phyloP scores from a whole-genome alignment of 2,329 filamentous ascomycete species.

The Colletotrichum cordylinicola region DNA sequence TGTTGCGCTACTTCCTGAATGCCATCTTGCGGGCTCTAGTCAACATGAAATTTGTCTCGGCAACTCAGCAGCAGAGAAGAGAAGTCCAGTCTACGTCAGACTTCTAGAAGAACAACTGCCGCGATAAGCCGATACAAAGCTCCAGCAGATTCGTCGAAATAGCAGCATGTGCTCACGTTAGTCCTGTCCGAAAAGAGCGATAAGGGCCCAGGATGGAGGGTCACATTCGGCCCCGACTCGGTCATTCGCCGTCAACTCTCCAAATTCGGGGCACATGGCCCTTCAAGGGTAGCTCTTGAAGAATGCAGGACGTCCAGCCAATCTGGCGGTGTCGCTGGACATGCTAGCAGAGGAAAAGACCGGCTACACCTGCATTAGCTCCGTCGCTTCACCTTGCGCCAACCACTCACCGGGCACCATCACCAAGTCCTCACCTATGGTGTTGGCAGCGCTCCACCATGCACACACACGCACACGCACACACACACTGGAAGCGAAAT shows the following conservation, averaged over 20 bases:
- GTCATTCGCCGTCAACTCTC: not conserved
- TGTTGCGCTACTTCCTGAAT: not conserved
- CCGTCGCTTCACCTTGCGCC: not conserved
- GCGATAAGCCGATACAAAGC: not conserved
- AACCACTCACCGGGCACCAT: conserved; percentile 10
- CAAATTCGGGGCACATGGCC: conserved; percentile 6
- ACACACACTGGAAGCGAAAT: not conserved
- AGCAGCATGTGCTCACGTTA: conserved; percentile 8
- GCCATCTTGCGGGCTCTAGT: too few relatives aligned
- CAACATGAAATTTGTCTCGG: not conserved
- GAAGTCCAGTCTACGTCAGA: not conserved
- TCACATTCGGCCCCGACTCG: conserved; percentile 14
- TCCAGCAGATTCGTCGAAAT: not conserved
- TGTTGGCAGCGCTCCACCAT: not conserved
- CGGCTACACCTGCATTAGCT: conserved; percentile 21
- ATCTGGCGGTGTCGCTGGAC: not conserved
- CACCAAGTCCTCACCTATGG: conserved; percentile 3
- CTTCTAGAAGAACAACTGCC: not conserved
- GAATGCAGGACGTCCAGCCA: not conserved
- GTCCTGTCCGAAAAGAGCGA: not conserved
- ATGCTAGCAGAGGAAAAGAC: not conserved
- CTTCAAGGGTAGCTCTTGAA: not conserved
- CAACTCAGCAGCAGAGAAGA: not conserved
- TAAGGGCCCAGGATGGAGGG: not conserved
- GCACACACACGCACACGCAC: not conserved